Percentiles rank a stretch among this genome's conserved stretches.
phyloP scores from a whole-genome alignment of 495 filamentous ascomycete genomes.

The Penicillium cinerascens region DNA sequence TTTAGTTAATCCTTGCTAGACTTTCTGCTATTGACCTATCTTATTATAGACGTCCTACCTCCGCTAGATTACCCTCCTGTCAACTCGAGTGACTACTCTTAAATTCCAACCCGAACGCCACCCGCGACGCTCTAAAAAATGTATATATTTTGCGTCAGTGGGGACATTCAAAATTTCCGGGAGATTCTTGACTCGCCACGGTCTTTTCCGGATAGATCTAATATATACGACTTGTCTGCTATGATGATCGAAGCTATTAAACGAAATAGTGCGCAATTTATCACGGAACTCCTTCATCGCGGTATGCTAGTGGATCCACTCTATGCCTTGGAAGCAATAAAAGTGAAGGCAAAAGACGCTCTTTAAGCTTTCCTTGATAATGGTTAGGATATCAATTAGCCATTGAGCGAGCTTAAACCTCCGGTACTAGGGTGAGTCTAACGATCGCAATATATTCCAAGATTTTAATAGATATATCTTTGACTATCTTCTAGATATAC shows the following conservation, averaged over 20 bases:
- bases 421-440: constrained; percentile 14
- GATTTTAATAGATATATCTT: constrained; percentile 1
- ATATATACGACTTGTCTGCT: constrained; percentile 15
- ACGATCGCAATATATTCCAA: neutral
- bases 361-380: constrained; percentile 5
- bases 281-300: constrained; percentile 13
- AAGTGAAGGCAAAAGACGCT: constrained; percentile 10
- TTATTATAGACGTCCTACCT: constrained; percentile 11
- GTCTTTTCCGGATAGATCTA: constrained; percentile 10
- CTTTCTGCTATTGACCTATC: no score
- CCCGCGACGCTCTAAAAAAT: no score
- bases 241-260: constrained; percentile 16
- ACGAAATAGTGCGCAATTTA: constrained; percentile 7
- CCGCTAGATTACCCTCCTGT: constrained; percentile 13
- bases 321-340: constrained; percentile 9
- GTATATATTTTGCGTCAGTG: no score
- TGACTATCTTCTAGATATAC: constrained; percentile 16
- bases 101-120: no score
- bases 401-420: constrained; percentile 12
- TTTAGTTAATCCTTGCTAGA: no score
- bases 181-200: constrained; percentile 11
- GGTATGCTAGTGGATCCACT: constrained; percentile 6
- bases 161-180: constrained; percentile 10
- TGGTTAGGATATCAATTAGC: constrained; percentile 21
- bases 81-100: constrained; percentile 12